A percentile compares a stretch with the other conserved stretches of the same genome.
These are phyloP conservation scores for Rhodotorula mucilaginosa DNA, from an alignment of 1,284 basidiomycete genomes.

Conservation along the genomic window DNA sequence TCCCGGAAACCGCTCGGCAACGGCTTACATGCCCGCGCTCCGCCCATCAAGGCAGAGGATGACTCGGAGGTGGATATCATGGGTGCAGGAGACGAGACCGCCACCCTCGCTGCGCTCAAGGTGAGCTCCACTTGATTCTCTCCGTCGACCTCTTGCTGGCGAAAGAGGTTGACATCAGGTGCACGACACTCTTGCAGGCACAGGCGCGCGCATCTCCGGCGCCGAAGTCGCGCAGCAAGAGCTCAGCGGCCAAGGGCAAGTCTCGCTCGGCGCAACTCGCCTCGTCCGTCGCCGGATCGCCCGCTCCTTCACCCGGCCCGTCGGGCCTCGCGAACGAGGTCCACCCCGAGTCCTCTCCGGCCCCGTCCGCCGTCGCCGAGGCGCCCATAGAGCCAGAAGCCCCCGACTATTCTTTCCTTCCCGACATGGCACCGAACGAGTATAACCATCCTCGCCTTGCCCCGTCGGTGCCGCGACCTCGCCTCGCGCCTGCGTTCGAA, in stretches of 20 bases:
- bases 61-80: conserved; percentile 14
- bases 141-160: not conserved
- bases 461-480: not conserved
- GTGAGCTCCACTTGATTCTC: not conserved
- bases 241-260: not conserved
- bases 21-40: not conserved
- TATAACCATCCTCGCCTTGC: conserved; percentile 3
- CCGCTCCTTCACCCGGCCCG: conserved; percentile 25
- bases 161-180: not conserved
- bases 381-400: not conserved
- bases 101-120: not conserved
- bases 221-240: conserved; percentile 3
- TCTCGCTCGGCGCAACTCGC: conserved; percentile 2
- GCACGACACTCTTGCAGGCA: conserved; percentile 1
- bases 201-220: conserved; percentile 1
- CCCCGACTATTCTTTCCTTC: not conserved
- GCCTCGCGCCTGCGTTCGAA: conserved; percentile 13
- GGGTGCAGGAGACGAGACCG: not conserved
- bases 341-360: not conserved
- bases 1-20: not conserved
- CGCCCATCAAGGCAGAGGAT: conserved; percentile 2
- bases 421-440: conserved; percentile 1
- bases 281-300: conserved; percentile 9
- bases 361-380: not conserved
- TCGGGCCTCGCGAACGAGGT: conserved; percentile 23